Percentiles rank a stretch among this genome's conserved stretches.
These are phyloP conservation scores for Alternaria alternata DNA, from an alignment of 2,329 filamentous ascomycete genomes.

Conservation along the genomic window DNA sequence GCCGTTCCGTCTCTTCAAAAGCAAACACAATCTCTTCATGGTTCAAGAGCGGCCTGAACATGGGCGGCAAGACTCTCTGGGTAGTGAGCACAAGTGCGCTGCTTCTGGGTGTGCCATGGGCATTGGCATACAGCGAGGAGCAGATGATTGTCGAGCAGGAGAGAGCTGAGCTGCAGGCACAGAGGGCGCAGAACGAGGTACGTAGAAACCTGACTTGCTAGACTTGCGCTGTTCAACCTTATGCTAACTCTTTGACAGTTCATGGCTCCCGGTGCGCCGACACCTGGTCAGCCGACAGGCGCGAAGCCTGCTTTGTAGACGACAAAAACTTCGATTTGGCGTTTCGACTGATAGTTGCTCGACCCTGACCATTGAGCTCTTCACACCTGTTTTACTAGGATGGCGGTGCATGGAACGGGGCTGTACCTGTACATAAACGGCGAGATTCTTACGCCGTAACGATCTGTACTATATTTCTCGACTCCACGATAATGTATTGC, in stretches of 20 bases:
- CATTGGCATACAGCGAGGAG: slow-evolving; percentile 91
- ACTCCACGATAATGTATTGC: slow-evolving; percentile 38
- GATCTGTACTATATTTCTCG: slow-evolving; percentile 43
- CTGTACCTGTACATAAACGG: slow-evolving; percentile 25
- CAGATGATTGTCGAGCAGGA: slow-evolving; percentile 98
- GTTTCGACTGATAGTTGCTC: slow-evolving; percentile 3
- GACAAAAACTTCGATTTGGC: slow-evolving; percentile 6
- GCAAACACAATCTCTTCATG: slow-evolving; percentile 63
- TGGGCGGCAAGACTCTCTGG: slow-evolving; percentile 89
- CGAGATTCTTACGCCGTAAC: slow-evolving; percentile 13
- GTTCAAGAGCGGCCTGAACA: slow-evolving; percentile 68
- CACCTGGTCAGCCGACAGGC: slow-evolving; percentile 33
- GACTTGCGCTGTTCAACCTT: background rate
- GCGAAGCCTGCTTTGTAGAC: slow-evolving; percentile 49
- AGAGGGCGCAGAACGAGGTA: slow-evolving; percentile 80
- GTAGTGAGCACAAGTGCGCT: slow-evolving; percentile 88
- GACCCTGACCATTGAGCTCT: slow-evolving; percentile 19
- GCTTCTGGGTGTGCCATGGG: slow-evolving; percentile 90
- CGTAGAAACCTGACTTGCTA: background rate
- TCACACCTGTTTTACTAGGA: slow-evolving; percentile 35
- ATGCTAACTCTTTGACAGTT: slow-evolving; percentile 37
- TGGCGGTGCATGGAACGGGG: slow-evolving; percentile 16
- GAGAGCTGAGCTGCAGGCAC: slow-evolving; percentile 94
- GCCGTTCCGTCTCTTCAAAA: slow-evolving; percentile 60
- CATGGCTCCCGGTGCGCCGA: slow-evolving; percentile 42